Base-by-base conservation (phyloP, 768 basidiomycete genomes). In the Lentinula sp. region DNA sequence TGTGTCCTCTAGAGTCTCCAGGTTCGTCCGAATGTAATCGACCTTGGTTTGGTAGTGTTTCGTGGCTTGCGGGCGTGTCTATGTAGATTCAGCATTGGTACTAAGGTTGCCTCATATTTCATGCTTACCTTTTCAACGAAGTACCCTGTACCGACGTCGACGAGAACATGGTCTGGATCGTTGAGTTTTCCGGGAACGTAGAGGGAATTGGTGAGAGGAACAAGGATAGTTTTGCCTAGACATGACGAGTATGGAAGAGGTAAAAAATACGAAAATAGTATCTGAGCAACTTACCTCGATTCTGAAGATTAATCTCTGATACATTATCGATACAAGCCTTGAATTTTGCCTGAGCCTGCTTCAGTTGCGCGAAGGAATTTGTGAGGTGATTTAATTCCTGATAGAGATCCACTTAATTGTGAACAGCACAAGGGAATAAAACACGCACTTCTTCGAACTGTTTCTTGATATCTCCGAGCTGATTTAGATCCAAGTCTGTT, bases 111-210 rank as follows among this genome's bases (percentile, higher is more conserved):
- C 5, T 28, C 33, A 9, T 15, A 54, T 48, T 20, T 43, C 8
- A 42, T 20, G 59, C 77, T 48, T 51, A 93, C 97, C 83, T 98
- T 99, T 74, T 92, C 87, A 16, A 98, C 91, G 66, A 88, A 98
- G 73, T 98, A 99, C 0, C 97, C 96, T 0, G 96, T 98, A 1
- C 97, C 97, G 32, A 98, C 81, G 71, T 99, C 97, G 42, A 98
- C 85, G 63, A 98, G 87, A 51, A 99, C 95, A 66, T 93, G 83
- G 49, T 94, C 89, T 0, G 84, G 73, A 69, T 97, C 90, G 45
- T 78, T 80, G 51, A 98, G 79, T 74, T 87, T 93, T 18, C 95
- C 97, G 2, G 96, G 95, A 28, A 98, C 90, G 69, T 98, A 98
- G 2, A 99, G 82, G 0, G 95, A 98, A 72, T 91, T 93, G 15